Conservation (phyloP, 2,329 filamentous ascomycete species). For the Pezicula neosporulosa region DNA sequence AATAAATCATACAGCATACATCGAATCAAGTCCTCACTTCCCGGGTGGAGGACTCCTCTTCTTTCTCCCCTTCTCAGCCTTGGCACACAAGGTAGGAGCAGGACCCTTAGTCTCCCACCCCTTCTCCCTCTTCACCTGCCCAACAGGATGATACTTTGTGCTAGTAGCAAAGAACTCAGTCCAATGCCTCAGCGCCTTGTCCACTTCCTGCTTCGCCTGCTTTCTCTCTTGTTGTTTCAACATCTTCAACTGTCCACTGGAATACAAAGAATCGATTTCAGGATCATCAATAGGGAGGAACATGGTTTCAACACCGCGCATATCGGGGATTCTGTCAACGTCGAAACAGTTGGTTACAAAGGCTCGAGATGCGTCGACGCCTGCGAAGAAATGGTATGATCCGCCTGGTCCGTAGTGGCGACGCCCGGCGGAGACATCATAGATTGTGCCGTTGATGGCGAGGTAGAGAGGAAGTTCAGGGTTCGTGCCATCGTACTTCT, state of each 20-base stretch:
- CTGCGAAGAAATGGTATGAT: slow-evolving; percentile 82
- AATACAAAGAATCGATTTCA: slow-evolving; percentile 56
- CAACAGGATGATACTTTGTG: slow-evolving; percentile 78
- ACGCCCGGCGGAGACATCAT: slow-evolving; percentile 71
- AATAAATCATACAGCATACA: neutral
- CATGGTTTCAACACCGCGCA: slow-evolving; percentile 85
- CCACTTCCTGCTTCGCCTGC: slow-evolving; percentile 61
- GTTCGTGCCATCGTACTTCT: slow-evolving; percentile 74
- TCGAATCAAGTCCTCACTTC: slow-evolving; percentile 30
- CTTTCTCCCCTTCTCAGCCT: slow-evolving; percentile 57
- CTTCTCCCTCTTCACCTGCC: slow-evolving; percentile 62
- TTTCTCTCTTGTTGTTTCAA: slow-evolving; percentile 60
- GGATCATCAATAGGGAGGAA: slow-evolving; percentile 65
- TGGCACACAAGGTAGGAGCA: slow-evolving; percentile 56
- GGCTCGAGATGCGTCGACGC: slow-evolving; percentile 79
- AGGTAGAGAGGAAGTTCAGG: slow-evolving; percentile 78
- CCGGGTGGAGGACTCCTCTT: slow-evolving; percentile 45
- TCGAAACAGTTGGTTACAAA: slow-evolving; percentile 93
- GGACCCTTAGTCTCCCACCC: slow-evolving; percentile 58
- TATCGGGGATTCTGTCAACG: slow-evolving; percentile 72
- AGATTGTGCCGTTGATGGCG: slow-evolving; percentile 83
- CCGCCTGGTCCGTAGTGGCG: slow-evolving; percentile 79
- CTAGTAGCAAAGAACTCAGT: slow-evolving; percentile 76
- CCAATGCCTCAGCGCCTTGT: slow-evolving; percentile 74
- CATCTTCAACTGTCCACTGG: slow-evolving; percentile 47